Conservation (phyloP, 2,329 filamentous ascomycete genomes). For the Chrysoporthe cubensis region DNA sequence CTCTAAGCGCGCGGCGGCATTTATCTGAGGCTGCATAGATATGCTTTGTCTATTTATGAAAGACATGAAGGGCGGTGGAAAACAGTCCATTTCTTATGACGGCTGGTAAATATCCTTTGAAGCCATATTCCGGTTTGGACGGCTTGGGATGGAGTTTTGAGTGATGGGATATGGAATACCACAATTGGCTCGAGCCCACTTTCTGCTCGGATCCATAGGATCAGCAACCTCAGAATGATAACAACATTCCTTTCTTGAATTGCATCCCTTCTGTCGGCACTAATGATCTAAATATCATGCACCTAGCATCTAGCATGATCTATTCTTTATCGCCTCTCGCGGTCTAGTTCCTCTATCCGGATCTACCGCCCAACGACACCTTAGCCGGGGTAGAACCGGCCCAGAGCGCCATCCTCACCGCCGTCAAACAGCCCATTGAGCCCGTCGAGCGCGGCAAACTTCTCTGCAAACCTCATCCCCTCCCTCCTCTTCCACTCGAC, state of each 20-base stretch:
- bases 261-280: too few species aligned
- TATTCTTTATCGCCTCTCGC: too few species aligned
- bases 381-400: conserved; percentile 43
- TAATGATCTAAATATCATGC: background rate
- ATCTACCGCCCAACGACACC: background rate
- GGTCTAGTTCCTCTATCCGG: background rate
- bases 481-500: conserved; percentile 59
- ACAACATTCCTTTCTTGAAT: background rate
- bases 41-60: background rate
- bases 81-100: background rate
- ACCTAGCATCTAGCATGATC: background rate
- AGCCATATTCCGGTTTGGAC: background rate
- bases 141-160: background rate
- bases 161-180: conserved; percentile 1
- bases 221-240: background rate
- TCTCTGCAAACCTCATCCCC: conserved; percentile 58
- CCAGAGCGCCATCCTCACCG: conserved; percentile 56
- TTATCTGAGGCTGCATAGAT: background rate
- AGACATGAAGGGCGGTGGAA: background rate
- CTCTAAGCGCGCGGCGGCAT: background rate
- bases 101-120: background rate
- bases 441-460: conserved; percentile 62
- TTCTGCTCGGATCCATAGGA: background rate
- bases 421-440: conserved; percentile 57
- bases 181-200: background rate